phyloP scores from a whole-genome alignment of 225 moss, liverwort and hornwort genomes.

The Sphagnum contortum region DNA sequence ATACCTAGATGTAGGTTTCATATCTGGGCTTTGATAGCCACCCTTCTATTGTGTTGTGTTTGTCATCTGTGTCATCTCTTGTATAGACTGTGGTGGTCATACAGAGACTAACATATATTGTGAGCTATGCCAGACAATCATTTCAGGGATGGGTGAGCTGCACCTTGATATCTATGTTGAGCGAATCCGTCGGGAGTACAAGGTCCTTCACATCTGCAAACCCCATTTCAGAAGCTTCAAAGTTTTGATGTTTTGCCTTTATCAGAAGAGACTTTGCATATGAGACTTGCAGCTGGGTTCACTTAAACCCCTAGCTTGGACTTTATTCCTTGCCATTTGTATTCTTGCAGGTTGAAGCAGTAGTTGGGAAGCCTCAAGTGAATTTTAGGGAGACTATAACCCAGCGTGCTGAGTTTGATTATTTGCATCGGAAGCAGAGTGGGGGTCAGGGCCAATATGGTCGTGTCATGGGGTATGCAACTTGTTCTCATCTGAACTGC shows the following conservation, averaged over 20 bases:
- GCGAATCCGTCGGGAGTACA: conserved; percentile 96
- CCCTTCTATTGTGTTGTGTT: no score
- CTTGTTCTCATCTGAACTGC: not conserved
- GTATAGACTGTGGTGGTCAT: no score
- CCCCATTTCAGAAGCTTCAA: conserved; percentile 89
- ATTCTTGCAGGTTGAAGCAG: conserved; percentile 67
- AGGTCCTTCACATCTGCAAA: conserved; percentile 83
- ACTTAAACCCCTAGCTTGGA: no score
- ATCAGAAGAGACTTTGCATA: no score
- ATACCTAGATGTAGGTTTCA: no score
- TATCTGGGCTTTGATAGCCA: no score
- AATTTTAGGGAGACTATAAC: conserved; percentile 95
- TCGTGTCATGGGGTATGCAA: conserved; percentile 76
- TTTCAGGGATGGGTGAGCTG: conserved; percentile 98
- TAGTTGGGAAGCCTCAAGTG: conserved; percentile 95
- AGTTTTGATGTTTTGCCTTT: no score
- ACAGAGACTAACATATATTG: no score
- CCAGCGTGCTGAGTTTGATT: conserved; percentile 87
- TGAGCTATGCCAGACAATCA: conserved; percentile 64
- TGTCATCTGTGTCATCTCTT: no score
- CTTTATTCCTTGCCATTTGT: no score
- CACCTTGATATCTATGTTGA: conserved; percentile 99
- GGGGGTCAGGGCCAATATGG: conserved; percentile 99
- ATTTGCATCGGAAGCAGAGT: conserved; percentile 98
- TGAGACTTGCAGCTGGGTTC: no score